Percentiles rank a stretch among this genome's conserved stretches.
These are phyloP conservation scores for Furculomyces boomerangus DNA, from an alignment of 371 early-diverging fungal genomes.

Conservation along the genomic window DNA sequence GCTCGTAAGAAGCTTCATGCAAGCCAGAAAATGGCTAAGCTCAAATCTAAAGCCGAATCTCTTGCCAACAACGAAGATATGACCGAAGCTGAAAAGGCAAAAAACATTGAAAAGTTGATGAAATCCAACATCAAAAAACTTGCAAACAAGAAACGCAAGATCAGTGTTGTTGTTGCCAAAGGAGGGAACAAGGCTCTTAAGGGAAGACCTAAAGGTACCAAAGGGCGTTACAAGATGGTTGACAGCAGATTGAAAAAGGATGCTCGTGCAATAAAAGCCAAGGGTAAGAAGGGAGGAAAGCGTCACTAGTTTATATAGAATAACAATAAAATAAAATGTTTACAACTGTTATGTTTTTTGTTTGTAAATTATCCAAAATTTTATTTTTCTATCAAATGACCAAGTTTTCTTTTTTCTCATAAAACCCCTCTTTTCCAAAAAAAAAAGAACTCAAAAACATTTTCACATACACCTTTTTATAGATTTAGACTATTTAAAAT, in stretches of 20 bases:
- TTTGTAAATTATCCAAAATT: no score
- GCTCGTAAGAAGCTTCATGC: slow-evolving; percentile 80
- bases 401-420: no score
- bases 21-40: slow-evolving; percentile 48
- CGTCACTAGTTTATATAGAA: no score
- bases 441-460: no score
- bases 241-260: slow-evolving; percentile 90
- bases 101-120: slow-evolving; percentile 59
- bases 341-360: no score
- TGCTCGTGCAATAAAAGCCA: slow-evolving; percentile 50
- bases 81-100: slow-evolving; percentile 74
- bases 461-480: no score
- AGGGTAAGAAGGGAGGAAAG: neutral
- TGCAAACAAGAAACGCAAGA: slow-evolving; percentile 53
- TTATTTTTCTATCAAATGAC: no score
- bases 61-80: slow-evolving; percentile 75
- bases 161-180: slow-evolving; percentile 79
- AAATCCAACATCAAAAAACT: slow-evolving; percentile 12
- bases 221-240: slow-evolving; percentile 90
- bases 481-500: no score
- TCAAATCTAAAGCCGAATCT: slow-evolving; percentile 73
- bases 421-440: no score
- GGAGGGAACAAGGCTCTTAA: slow-evolving; percentile 64
- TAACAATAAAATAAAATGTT: no score
- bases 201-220: slow-evolving; percentile 93